phyloP scores from a whole-genome alignment of 805 yeast genomes.

The Sungouiella thailandica region DNA sequence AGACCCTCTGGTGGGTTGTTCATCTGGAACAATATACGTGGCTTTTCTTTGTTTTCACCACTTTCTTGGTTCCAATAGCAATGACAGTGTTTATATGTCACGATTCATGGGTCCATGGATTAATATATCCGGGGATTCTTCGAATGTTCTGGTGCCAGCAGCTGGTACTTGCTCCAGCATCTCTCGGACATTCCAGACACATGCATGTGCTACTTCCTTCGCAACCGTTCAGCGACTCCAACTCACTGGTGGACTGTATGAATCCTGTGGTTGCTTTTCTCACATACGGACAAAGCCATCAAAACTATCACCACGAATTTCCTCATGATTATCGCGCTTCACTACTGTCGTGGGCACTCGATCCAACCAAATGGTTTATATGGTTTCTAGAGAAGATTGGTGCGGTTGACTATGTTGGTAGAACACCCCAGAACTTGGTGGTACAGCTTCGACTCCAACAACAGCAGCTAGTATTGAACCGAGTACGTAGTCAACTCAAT shows the following conservation, averaged over 20 bases:
- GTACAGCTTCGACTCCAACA: constrained; percentile 54
- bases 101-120: constrained; percentile 33
- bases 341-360: constrained; percentile 66
- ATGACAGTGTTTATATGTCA: constrained; percentile 21
- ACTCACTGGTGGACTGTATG: constrained; percentile 65
- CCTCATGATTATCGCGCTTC: constrained; percentile 86
- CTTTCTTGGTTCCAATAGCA: constrained; percentile 26
- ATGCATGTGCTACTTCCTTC: constrained; percentile 65
- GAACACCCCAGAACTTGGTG: constrained; percentile 64
- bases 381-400: constrained; percentile 48
- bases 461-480: constrained; percentile 74
- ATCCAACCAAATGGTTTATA: constrained; percentile 81
- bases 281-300: constrained; percentile 87
- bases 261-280: constrained; percentile 54
- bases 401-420: constrained; percentile 52
- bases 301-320: constrained; percentile 93
- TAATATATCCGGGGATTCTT: constrained; percentile 69
- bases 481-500: constrained; percentile 69
- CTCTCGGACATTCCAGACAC: constrained; percentile 65
- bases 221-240: constrained; percentile 47
- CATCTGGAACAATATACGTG: constrained; percentile 34
- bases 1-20: constrained; percentile 19
- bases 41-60: constrained; percentile 24
- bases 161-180: constrained; percentile 69
- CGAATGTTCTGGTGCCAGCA: constrained; percentile 75